phyloP scores from a whole-genome alignment of 2,329 filamentous ascomycete species.

The Diaporthe sp. region DNA sequence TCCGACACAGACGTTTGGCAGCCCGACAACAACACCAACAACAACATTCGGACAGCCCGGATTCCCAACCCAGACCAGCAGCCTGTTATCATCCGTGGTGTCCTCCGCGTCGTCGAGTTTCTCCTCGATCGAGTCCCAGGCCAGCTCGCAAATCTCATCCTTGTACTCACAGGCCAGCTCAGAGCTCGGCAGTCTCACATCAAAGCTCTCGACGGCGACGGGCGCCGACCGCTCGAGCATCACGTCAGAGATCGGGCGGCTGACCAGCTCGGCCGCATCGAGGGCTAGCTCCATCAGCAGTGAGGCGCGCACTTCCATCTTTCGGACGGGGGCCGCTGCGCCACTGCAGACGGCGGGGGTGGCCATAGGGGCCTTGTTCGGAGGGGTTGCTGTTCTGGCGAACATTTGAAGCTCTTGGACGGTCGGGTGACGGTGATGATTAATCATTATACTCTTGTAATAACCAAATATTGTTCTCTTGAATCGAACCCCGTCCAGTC shows the following conservation, averaged over 20 bases:
- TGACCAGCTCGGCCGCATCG: constrained; percentile 20
- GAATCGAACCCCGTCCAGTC: too few species aligned
- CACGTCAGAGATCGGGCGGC: neutral
- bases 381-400: constrained; percentile 1
- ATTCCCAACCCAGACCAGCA: constrained; percentile 1
- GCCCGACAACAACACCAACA: neutral
- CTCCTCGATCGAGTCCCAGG: constrained; percentile 1
- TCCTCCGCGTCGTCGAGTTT: neutral
- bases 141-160: neutral
- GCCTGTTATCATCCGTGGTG: neutral
- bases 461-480: neutral
- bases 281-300: constrained; percentile 22
- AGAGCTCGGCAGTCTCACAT: neutral
- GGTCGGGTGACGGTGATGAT: neutral
- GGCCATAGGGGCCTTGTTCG: constrained; percentile 14
- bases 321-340: constrained; percentile 12
- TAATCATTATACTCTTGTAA: constrained; percentile 20
- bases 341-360: constrained; percentile 3
- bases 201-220: neutral
- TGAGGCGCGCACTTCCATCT: constrained; percentile 10
- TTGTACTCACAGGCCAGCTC: constrained; percentile 9
- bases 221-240: neutral
- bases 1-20: constrained; percentile 11
- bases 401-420: neutral
- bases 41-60: neutral